Evolutionary conservation across 139 green algal genomes (phyloP).

Genomic region (Micractinium conductrix): DNA sequence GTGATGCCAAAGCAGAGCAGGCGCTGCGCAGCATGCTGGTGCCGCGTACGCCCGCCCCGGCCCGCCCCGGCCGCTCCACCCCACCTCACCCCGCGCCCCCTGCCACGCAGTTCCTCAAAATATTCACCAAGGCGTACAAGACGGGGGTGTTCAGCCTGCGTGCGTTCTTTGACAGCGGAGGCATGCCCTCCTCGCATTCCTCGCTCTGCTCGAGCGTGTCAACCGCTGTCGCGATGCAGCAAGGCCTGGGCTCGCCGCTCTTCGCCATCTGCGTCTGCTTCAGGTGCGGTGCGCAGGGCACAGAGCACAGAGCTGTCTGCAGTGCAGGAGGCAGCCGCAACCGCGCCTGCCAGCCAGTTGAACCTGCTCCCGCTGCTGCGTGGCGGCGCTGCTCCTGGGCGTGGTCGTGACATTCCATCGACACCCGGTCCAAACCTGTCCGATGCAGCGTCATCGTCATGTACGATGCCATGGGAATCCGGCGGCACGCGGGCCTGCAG

Average conservation of each 20-base stretch:
- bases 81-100: too few species aligned
- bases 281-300: slow-evolving; percentile 50
- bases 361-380: background rate
- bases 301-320: background rate
- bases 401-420: too few species aligned
- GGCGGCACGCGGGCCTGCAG: slow-evolving; percentile 85
- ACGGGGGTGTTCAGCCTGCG: slow-evolving; percentile 82
- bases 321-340: background rate
- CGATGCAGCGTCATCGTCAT: slow-evolving; percentile 86
- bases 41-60: too few species aligned
- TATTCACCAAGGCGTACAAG: slow-evolving; percentile 88
- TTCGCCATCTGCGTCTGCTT: slow-evolving; percentile 93
- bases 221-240: slow-evolving; percentile 84
- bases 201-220: slow-evolving; percentile 89
- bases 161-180: slow-evolving; percentile 88
- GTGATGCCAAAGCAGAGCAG: too few species aligned
- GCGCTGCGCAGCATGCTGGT: too few species aligned
- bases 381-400: background rate
- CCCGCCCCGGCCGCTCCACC: too few species aligned
- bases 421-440: background rate
- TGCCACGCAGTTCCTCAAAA: slow-evolving; percentile 91
- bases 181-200: slow-evolving; percentile 98
- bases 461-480: slow-evolving; percentile 98
- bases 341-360: background rate
- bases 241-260: slow-evolving; percentile 83